phyloP scores from a whole-genome alignment of 2,329 filamentous ascomycete species.

The Paramyrothecium roridum region DNA sequence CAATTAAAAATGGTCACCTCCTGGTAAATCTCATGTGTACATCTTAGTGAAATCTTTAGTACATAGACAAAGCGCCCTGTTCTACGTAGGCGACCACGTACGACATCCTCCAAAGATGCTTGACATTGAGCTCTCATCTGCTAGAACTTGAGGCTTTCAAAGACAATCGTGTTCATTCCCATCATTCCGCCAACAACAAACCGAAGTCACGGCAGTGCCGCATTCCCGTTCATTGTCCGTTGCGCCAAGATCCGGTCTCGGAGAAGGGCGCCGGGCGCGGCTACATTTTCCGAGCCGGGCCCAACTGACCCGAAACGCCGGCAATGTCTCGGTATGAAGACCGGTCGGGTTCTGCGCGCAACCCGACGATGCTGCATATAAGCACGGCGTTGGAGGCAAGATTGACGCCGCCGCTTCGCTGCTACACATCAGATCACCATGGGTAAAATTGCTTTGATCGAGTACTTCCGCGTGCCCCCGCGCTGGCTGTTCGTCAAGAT shows the following conservation, averaged over 20 bases:
- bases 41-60: no score
- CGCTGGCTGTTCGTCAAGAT: slow-evolving; percentile 79
- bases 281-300: slow-evolving; percentile 5
- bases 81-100: no score
- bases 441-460: slow-evolving; percentile 43
- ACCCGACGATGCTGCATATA: not conserved
- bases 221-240: not conserved
- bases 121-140: no score
- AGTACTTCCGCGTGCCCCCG: slow-evolving; percentile 73
- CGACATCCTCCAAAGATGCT: no score
- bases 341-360: not conserved
- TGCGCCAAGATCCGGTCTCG: not conserved
- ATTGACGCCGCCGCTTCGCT: not conserved
- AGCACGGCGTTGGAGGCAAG: no score
- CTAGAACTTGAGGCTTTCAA: no score
- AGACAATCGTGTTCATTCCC: no score
- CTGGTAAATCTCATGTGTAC: no score
- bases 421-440: slow-evolving; percentile 11
- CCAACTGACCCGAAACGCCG: slow-evolving; percentile 1
- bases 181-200: no score
- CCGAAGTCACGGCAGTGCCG: not conserved
- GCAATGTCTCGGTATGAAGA: not conserved
- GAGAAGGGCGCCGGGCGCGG: not conserved
- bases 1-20: no score
- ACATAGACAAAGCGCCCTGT: no score